Evolutionary conservation across 345 rosid species (phyloP).

Genomic region (Murraya koenigii): DNA sequence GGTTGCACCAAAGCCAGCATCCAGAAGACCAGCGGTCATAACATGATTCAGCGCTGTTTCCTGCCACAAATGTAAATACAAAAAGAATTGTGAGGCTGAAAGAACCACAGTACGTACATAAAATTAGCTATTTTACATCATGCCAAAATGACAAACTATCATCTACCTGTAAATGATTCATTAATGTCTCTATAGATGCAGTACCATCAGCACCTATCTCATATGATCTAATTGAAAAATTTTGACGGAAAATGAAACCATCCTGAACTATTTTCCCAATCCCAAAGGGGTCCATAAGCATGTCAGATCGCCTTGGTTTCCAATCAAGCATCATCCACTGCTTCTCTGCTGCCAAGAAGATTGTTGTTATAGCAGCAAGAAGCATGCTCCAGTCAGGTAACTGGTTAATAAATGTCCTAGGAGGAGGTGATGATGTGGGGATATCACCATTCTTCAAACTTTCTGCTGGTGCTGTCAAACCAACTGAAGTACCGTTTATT

Average conservation of each 20-base stretch:
- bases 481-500: constrained; percentile 71
- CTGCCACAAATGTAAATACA: constrained; percentile 33
- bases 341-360: constrained; percentile 98
- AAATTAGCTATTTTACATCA: neutral
- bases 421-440: constrained; percentile 47
- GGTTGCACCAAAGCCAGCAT: constrained; percentile 94
- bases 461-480: constrained; percentile 43
- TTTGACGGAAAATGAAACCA: constrained; percentile 79
- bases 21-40: constrained; percentile 79
- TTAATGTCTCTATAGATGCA: constrained; percentile 91
- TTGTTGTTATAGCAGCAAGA: constrained; percentile 94
- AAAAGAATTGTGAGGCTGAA: constrained; percentile 2
- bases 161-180: constrained; percentile 94
- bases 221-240: constrained; percentile 91
- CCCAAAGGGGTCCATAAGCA: constrained; percentile 81
- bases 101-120: neutral
- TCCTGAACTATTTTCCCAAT: constrained; percentile 89
- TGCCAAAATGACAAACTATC: neutral
- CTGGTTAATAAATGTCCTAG: constrained; percentile 90
- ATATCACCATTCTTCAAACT: constrained; percentile 48
- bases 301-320: constrained; percentile 87
- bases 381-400: constrained; percentile 99
- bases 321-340: constrained; percentile 99
- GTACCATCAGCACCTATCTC: constrained; percentile 98
- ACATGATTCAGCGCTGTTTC: constrained; percentile 98